phyloP scores from a whole-genome alignment of 2,329 filamentous ascomycete species.

The Fusarium sp. region DNA sequence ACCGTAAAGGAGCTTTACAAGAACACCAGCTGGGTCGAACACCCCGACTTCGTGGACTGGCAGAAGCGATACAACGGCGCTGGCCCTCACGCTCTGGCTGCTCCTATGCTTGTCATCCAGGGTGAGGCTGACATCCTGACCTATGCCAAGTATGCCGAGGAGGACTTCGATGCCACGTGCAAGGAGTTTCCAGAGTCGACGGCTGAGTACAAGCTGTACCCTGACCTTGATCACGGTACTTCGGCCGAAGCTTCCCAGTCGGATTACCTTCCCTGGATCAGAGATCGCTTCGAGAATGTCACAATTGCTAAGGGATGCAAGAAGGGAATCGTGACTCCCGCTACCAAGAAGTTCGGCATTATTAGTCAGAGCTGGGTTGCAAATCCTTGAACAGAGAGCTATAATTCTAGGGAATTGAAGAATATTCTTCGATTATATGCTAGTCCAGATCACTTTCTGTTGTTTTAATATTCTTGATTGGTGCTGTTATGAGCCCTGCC shows the following conservation, averaged over 20 bases:
- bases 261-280: constrained; percentile 13
- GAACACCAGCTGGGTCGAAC: constrained; percentile 22
- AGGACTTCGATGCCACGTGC: constrained; percentile 20
- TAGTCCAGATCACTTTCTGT: no score
- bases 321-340: background rate
- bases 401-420: no score
- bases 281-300: constrained; percentile 10
- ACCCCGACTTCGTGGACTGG: constrained; percentile 21
- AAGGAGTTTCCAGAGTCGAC: constrained; percentile 7
- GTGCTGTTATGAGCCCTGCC: no score
- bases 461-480: no score
- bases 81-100: constrained; percentile 13
- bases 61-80: constrained; percentile 28
- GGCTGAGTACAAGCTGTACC: constrained; percentile 6
- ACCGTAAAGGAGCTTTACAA: constrained; percentile 12
- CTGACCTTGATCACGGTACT: constrained; percentile 5
- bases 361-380: background rate
- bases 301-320: constrained; percentile 10
- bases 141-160: background rate
- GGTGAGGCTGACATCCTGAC: constrained; percentile 19
- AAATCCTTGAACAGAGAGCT: background rate
- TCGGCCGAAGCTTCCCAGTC: background rate
- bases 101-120: constrained; percentile 26
- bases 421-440: no score
- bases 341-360: background rate